Evolutionary conservation across 2,329 filamentous ascomycete genomes (phyloP), one percentile per base, ranked within the genome.

Genomic region (Monilinia fructicola): DNA sequence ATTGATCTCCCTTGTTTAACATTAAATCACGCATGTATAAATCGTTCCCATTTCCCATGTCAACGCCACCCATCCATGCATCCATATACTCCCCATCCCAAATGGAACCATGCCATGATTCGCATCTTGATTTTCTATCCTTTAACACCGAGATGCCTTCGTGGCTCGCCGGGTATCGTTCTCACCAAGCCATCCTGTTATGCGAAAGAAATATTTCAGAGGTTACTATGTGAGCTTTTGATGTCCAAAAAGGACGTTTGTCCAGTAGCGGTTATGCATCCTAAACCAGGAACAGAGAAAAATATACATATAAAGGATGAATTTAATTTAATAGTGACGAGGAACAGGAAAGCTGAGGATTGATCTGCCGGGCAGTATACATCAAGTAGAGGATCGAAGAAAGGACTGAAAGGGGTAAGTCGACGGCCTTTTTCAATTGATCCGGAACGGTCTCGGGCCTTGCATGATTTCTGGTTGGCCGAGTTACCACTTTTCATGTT

Each of bases 251-350:
- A 23, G 35, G 31, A 38, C 31, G 6, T 26, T 40, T 38, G 53
- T 59, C 53, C 62, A 11, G 31, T 38, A 46, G 31, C 14, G 42
- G 38, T 42, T 40, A 28, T 35, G 31, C 54, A 59, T 38, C 31
- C 40, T 18, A 21, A 54, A 18, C 38, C n/a, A 40, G 6, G n/a
- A 28, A 66, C 14, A 44, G 44, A 52, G 26, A 38, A 60, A 58
- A 65, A 59, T 65, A 52, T 65, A 65, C 63, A 65, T 59, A 65
- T 59, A 31, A 59, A 65, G 28, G 54, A 50, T 50, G 16, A 59
- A 65, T 40, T 18, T 54, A 28, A n/a, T 23, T 9, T 23, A 23
- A 21, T 40, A 38, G 28, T 42, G 44, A 48, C 23, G 44, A 28
- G 2, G 21, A 26, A 31, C 44, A 61, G 14, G 31, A 26, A 26